These are phyloP conservation scores for Megacollybia marginata DNA, from an alignment of 768 basidiomycete species.

Conservation along the genomic window DNA sequence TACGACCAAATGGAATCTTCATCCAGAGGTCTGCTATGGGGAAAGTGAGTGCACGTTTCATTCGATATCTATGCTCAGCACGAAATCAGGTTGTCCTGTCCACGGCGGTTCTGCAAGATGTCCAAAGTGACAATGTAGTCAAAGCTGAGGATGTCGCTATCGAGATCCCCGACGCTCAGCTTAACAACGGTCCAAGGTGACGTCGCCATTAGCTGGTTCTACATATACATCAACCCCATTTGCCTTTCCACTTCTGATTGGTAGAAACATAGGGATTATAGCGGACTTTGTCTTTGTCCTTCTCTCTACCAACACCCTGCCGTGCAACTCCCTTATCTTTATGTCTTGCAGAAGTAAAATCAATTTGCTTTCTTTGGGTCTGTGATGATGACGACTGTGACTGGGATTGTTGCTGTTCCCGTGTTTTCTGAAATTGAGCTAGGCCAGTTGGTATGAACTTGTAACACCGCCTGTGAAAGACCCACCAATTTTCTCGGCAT, in stretches of 20 bases:
- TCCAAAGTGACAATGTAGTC: no score
- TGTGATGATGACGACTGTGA: slow-evolving; percentile 43
- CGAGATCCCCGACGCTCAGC: no score
- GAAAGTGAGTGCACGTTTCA: no score
- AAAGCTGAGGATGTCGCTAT: no score
- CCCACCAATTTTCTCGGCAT: slow-evolving; percentile 74
- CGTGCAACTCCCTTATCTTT: neutral
- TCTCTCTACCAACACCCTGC: neutral
- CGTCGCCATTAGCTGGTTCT: no score
- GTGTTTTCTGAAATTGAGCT: slow-evolving; percentile 58
- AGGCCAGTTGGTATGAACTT: neutral
- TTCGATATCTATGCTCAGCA: no score
- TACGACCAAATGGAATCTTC: no score
- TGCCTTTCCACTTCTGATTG: neutral
- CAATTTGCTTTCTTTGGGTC: slow-evolving; percentile 42
- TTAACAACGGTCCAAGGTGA: no score
- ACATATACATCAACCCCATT: neutral
- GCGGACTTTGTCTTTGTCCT: neutral
- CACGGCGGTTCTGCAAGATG: no score
- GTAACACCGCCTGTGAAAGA: slow-evolving; percentile 10
- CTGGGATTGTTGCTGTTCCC: slow-evolving; percentile 52
- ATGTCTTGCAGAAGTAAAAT: slow-evolving; percentile 34
- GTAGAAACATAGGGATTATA: neutral
- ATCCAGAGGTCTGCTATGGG: no score
- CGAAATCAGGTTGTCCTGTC: no score